Evolutionary conservation across 2,329 filamentous ascomycete genomes (phyloP).

Genomic region (Botrytis pseudocinerea): DNA sequence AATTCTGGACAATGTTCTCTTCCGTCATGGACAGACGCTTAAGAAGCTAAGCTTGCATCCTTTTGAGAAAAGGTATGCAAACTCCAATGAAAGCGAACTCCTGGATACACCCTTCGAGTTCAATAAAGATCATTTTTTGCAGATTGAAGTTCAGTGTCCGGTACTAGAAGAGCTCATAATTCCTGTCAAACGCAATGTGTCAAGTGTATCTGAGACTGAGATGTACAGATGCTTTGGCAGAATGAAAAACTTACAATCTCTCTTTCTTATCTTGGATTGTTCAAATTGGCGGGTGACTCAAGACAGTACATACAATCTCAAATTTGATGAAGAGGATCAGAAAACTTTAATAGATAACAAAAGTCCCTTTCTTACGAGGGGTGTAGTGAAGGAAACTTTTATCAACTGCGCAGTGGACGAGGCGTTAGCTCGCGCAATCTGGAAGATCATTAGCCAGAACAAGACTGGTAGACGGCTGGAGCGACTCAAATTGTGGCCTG

Average conservation of each 20-base stretch:
- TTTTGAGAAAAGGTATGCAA: background rate
- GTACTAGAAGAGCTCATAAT: conserved; percentile 22
- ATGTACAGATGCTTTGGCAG: conserved; percentile 24
- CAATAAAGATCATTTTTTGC: conserved; percentile 22
- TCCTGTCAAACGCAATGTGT: conserved; percentile 20
- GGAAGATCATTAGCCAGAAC: conserved; percentile 24
- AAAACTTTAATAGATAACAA: background rate
- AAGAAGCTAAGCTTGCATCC: conserved; percentile 23
- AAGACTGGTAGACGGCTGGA: conserved; percentile 23
- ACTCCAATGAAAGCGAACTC: background rate
- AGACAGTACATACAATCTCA: conserved; percentile 19
- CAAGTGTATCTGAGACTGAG: conserved; percentile 1
- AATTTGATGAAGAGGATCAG: conserved; percentile 20
- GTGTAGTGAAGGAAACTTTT: conserved; percentile 22
- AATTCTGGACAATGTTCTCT: conserved; percentile 25
- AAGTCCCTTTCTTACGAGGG: conserved; percentile 6
- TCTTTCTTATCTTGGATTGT: conserved; percentile 28
- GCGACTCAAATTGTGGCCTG: conserved; percentile 23
- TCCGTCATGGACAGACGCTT: conserved; percentile 23
- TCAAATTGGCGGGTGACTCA: conserved; percentile 23
- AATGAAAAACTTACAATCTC: conserved; percentile 22
- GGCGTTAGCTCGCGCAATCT: conserved; percentile 24
- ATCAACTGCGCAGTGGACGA: conserved; percentile 27
- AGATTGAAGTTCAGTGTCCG: conserved; percentile 25
- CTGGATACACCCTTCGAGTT: conserved; percentile 24